Evolutionary conservation across 2,329 filamentous ascomycete species (phyloP).

Genomic region (Nemania diffusa): DNA sequence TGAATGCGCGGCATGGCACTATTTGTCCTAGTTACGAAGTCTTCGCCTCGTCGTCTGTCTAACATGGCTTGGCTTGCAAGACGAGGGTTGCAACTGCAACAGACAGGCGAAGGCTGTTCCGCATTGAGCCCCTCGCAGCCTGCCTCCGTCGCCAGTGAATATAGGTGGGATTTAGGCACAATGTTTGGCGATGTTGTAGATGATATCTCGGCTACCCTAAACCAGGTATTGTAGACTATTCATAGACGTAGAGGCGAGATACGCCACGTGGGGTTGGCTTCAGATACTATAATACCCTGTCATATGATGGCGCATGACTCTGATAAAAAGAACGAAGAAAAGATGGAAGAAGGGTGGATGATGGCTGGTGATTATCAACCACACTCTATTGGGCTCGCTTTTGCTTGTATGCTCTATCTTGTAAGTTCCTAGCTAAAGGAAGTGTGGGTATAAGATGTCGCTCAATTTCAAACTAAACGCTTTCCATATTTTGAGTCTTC

Average conservation of each 20-base stretch:
- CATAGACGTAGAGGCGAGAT: background rate
- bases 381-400: slow-evolving; percentile 9
- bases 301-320: background rate
- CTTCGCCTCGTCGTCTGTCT: slow-evolving; percentile 9
- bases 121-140: background rate
- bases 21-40: slow-evolving; percentile 4
- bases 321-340: background rate
- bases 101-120: background rate
- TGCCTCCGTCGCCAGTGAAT: background rate
- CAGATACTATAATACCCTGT: background rate
- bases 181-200: slow-evolving; percentile 1
- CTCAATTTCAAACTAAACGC: slow-evolving; percentile 13
- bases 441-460: slow-evolving; percentile 27
- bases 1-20: background rate
- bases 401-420: slow-evolving; percentile 13
- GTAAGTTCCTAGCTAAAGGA: background rate
- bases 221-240: background rate
- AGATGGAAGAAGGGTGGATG: background rate
- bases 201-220: background rate
- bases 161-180: slow-evolving; percentile 19
- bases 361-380: background rate
- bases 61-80: background rate
- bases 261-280: background rate
- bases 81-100: slow-evolving; percentile 19
- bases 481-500: slow-evolving; percentile 1